Conservation (phyloP, 2,329 filamentous ascomycete species). For the Epicoccum nigrum region DNA sequence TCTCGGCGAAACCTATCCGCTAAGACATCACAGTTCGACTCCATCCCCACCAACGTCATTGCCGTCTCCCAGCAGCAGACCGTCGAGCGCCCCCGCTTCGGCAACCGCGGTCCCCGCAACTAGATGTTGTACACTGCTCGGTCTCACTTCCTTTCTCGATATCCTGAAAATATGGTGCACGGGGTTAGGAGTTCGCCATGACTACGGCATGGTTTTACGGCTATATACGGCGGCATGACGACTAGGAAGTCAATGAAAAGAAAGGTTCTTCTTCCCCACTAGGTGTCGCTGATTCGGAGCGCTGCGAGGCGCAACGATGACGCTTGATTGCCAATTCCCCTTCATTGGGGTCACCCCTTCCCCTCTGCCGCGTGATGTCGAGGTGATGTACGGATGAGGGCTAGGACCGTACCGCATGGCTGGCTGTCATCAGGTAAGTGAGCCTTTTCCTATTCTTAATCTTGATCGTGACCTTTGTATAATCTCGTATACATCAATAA, state of each 20-base stretch:
- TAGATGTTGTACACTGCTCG: conserved; percentile 57
- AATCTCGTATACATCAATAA: not conserved
- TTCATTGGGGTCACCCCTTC: conserved; percentile 17
- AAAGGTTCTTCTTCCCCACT: conserved; percentile 53
- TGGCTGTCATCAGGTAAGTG: conserved; percentile 20
- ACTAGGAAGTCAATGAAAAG: conserved; percentile 64
- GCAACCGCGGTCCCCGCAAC: conserved; percentile 61
- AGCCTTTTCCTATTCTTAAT: not conserved
- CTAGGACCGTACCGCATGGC: conserved; percentile 19
- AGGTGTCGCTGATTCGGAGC: conserved; percentile 87
- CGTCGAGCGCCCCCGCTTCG: conserved; percentile 81
- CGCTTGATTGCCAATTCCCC: conserved; percentile 83
- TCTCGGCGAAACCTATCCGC: not conserved
- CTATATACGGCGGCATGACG: conserved; percentile 70
- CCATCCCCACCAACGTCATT: conserved; percentile 95
- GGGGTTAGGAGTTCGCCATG: conserved; percentile 90
- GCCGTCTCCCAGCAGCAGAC: conserved; percentile 87
- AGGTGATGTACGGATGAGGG: conserved; percentile 16
- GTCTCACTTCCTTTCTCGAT: conserved; percentile 35
- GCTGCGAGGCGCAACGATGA: conserved; percentile 63
- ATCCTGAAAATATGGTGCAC: conserved; percentile 67
- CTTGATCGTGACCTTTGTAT: not conserved
- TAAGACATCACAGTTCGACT: conserved; percentile 76
- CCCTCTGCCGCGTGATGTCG: conserved; percentile 9
- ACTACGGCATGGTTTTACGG: conserved; percentile 84